These are phyloP conservation scores for Saccharomyces pastorianus DNA, from an alignment of 1,139 yeast species.

Conservation along the genomic window DNA sequence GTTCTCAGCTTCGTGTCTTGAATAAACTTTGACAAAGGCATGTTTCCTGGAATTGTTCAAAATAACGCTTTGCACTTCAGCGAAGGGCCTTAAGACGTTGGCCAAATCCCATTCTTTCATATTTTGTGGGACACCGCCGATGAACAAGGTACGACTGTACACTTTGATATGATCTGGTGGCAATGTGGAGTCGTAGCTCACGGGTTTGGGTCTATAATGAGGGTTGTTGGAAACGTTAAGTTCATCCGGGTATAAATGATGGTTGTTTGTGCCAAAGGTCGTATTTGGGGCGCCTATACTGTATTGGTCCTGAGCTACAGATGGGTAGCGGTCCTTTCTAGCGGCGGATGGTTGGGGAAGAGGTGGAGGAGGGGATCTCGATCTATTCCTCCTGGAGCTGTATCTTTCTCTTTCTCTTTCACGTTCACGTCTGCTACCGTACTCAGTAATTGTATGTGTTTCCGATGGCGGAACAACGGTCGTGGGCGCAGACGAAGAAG, in stretches of 20 bases:
- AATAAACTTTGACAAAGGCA: constrained; percentile 92
- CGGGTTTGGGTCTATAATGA: constrained; percentile 64
- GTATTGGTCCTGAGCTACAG: constrained; percentile 6
- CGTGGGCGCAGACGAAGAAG: neutral
- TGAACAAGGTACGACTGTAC: constrained; percentile 78
- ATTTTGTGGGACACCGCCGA: constrained; percentile 83
- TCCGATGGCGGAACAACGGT: neutral
- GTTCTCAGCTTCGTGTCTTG: constrained; percentile 87
- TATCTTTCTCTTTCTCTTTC: constrained; percentile 24
- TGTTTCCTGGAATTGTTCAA: constrained; percentile 84
- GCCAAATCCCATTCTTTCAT: constrained; percentile 73
- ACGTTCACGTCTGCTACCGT: constrained; percentile 30
- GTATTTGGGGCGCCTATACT: constrained; percentile 15
- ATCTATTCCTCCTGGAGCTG: constrained; percentile 26
- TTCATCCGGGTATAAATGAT: constrained; percentile 42
- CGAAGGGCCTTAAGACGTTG: constrained; percentile 68
- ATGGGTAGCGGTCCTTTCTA: constrained; percentile 7
- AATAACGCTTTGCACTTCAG: constrained; percentile 89
- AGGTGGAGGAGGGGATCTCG: constrained; percentile 29
- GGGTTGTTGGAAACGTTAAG: constrained; percentile 60
- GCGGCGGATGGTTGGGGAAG: constrained; percentile 6
- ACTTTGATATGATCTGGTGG: constrained; percentile 82
- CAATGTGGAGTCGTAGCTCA: constrained; percentile 58
- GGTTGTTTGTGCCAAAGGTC: constrained; percentile 25
- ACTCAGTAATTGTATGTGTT: constrained; percentile 19